Evolutionary conservation across 495 filamentous ascomycete species (phyloP), one percentile per base, ranked within the genome.

Genomic region (Bathelium albidoporum): DNA sequence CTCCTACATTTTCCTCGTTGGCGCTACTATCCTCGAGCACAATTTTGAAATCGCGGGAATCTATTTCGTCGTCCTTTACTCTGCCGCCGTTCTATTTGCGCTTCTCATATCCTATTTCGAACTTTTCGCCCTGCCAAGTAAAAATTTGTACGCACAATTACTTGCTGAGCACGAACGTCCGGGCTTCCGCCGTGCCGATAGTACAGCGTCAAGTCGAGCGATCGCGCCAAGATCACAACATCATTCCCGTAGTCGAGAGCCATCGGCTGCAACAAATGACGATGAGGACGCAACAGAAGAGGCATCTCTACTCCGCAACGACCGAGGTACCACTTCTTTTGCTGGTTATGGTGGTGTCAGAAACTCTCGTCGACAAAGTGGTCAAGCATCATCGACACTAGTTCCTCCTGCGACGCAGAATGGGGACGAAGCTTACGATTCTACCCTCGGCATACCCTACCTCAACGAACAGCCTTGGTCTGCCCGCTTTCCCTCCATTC

Each of bases 381-480:
- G 49, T 29, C 49, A 55, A 20, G 49, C 49, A 29, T 55, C 49
- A 9, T 55, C 49, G 9, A 55, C 49, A 0, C 24, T 55, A 12
- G 49, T 55, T 55, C 49, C 49, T 29, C 9, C n/a, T 29, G 49
- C 5, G 5, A 29, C 49, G 67, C 63, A 70, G 16, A 71, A 71
- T 16, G 74, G 78, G 34, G 69, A 74, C 4, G 68, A 28, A 61
- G 71, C 76, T 36, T 58, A 73, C 31, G 66, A 77, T 32, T 62
- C 64, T n/a, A 39, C 31, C 24, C 64, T 73, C 11, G 73, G 77
- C 0, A 76, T 79, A 16, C 80, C 89, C 4, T 95, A 88, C 66
- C 83, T 82, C n/a, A 76, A 81, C 53, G 93, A 98, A 69, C 94
- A 98, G 70, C 69, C 80, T 2, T 97, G 94, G 94, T 93, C 88